Evolutionary conservation across 805 yeast species (phyloP), one percentile per base, ranked within the genome.

Genomic region (Suhomyces prunicola): DNA sequence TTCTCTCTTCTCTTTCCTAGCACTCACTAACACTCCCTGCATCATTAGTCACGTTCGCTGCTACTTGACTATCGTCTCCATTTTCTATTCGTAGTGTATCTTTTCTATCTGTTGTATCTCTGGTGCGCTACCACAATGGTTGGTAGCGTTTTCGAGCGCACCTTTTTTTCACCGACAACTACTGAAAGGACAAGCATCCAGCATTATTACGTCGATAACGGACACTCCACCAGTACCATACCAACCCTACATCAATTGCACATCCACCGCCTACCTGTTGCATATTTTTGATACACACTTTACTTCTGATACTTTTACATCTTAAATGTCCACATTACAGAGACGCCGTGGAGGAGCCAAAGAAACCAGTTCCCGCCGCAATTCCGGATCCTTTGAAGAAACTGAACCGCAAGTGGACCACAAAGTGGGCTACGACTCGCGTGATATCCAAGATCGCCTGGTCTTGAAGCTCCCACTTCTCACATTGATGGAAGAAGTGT

Each of bases 401-500:
- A 70, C 67, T 44, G 61, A 60, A 39, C 24, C 49, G 9, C 46
- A 63, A 49, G 62, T 65, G 17, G 81, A 78, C 48, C 90, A 84
- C 62, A 86, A 84, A 66, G 80, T 90, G 53, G 97, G 91, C 5
- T 86, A 84, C 63, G 98, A 92, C 69, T 91, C 96, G 26, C 77
- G 81, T 31, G 92, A 87, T 63, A 70, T 83, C 44, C 74, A 71
- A 44, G 76, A 74, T 50, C 71, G 72, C 48, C 58, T 65, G 15
- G 64, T 60, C 7, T 64, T 71, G 50, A 72, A 74, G 47, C 69
- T 76, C 27, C 99, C 99, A 1, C 75, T 84, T 44, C 77, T 94
- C 60, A 94, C 99, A 0, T 74, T 94, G 59, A 91, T 94, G 97
- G 99, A 94, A 71, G 99, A 94, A 71, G 97, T 94, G 6, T 76